Evolutionary conservation across 2,329 filamentous ascomycete species (phyloP), one percentile per base, ranked within the genome.

Genomic region (Aspergillus uvarum): DNA sequence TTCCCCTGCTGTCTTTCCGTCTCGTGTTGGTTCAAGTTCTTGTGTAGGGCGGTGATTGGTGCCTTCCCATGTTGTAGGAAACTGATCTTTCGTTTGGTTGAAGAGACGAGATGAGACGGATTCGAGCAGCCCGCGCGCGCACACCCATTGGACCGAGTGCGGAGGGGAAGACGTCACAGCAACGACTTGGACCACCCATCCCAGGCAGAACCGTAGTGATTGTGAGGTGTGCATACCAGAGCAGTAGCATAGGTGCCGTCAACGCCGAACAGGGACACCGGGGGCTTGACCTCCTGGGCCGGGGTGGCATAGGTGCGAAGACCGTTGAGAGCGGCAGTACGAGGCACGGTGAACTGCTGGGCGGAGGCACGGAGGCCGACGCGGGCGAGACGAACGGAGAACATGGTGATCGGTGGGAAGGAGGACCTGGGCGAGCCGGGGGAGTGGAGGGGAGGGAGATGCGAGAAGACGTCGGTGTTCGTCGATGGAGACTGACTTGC

Each of bases 191-290:
- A 11, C 24, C 38, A 19, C 32, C 32, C 32, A 35, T 12, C 32
- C 32, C 32, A 16, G 11, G 8, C 29, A 21, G 47, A 38, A 24
- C 22, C 31, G 26, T 12, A 12, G 8, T 21, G 26, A 35, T 47
- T 54, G 61, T 47, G 57, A 29, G 54, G 24, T 42, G 51, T 52
- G 78, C 91, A 79, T 94, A 99, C 95, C 88, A 99, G 86, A 83
- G 95, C 95, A 82, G 89, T 92, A 78, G 95, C 95, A 83, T 99
- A 99, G 77, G 94, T 98, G 80, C 95, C 95, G 81, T 98, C 95
- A 76, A 99, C 83, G 72, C 95, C 95, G 81, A 92, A 99, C 75
- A 99, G 87, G 72, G 93, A 86, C 76, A 97, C 84, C 70, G 95
- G 95, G 72, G 94, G 88, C 85, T 91, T 93, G 78, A 87, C 81